Conservation (phyloP, 768 basidiomycete genomes). For the Suillus hirtellus region DNA sequence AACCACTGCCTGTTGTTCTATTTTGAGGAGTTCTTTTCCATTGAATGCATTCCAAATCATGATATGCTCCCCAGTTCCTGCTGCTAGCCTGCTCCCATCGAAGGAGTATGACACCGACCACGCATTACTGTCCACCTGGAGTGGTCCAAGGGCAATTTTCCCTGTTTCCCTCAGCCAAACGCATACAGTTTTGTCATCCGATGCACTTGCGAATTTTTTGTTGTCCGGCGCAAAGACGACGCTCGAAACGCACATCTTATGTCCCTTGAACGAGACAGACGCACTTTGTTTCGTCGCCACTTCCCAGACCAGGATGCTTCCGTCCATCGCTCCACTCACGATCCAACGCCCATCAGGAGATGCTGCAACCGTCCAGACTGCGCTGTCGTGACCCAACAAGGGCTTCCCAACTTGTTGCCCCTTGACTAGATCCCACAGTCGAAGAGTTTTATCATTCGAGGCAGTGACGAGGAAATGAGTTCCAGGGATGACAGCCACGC, state of each 20-base stretch:
- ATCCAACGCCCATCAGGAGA: conserved; percentile 4
- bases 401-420: conserved; percentile 8
- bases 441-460: conserved; percentile 11
- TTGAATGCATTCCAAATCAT: background rate
- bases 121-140: background rate
- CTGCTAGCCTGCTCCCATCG: conserved; percentile 11
- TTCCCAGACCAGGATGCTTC: conserved; percentile 1
- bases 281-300: conserved; percentile 68
- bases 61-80: conserved; percentile 9
- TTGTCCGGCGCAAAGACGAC: conserved; percentile 85
- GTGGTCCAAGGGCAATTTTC: background rate
- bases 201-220: background rate
- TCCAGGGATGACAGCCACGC: background rate
- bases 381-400: conserved; percentile 7
- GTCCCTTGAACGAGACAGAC: conserved; percentile 12
- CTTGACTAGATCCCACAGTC: conserved; percentile 10
- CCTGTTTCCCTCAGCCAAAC: conserved; percentile 1
- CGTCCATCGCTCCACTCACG: background rate
- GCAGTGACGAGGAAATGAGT: conserved; percentile 13
- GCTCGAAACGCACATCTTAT: conserved; percentile 39
- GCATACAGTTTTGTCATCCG: background rate
- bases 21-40: conserved; percentile 1
- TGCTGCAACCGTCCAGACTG: background rate
- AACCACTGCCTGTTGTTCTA: background rate
- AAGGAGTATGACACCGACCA: conserved; percentile 8